Percentiles rank a stretch among this genome's conserved stretches.
These are phyloP conservation scores for Phytophthora aleatoria DNA, from an alignment of 352 stramenopile genomes.

Conservation along the genomic window DNA sequence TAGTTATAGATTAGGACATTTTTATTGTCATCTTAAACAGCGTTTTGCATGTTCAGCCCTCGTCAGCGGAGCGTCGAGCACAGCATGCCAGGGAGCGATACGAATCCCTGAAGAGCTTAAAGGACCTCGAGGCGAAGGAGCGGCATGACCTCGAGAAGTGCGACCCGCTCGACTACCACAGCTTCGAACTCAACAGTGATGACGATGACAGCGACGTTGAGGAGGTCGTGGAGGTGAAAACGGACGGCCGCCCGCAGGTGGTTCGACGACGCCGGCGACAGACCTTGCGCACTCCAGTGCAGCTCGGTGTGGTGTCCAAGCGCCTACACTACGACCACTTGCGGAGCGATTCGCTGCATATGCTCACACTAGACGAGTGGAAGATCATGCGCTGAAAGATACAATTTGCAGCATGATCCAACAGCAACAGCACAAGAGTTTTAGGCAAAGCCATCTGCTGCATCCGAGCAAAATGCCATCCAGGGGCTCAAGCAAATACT, in stretches of 20 bases:
- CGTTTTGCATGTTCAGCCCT: conserved; percentile 28
- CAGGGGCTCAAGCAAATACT: neutral
- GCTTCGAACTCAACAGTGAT: conserved; percentile 57
- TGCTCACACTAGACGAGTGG: conserved; percentile 66
- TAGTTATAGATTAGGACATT: neutral
- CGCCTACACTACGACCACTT: conserved; percentile 62
- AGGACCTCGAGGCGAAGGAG: conserved; percentile 29
- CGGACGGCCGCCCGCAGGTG: conserved; percentile 45
- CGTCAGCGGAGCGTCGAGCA: conserved; percentile 29
- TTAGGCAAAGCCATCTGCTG: neutral
- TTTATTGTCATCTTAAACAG: neutral
- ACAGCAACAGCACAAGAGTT: neutral
- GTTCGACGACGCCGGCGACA: conserved; percentile 33
- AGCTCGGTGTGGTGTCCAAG: conserved; percentile 61
- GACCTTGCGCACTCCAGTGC: conserved; percentile 37
- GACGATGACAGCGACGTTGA: conserved; percentile 53
- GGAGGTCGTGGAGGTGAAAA: conserved; percentile 48
- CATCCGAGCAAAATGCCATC: neutral
- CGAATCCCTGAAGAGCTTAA: conserved; percentile 23
- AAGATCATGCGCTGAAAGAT: conserved; percentile 48
- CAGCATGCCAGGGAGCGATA: conserved; percentile 28
- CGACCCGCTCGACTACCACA: conserved; percentile 60
- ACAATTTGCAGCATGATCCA: conserved; percentile 4
- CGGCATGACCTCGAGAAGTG: conserved; percentile 33
- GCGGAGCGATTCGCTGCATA: conserved; percentile 52